phyloP scores from a whole-genome alignment of 805 yeast genomes.

The Lachancea waltii region DNA sequence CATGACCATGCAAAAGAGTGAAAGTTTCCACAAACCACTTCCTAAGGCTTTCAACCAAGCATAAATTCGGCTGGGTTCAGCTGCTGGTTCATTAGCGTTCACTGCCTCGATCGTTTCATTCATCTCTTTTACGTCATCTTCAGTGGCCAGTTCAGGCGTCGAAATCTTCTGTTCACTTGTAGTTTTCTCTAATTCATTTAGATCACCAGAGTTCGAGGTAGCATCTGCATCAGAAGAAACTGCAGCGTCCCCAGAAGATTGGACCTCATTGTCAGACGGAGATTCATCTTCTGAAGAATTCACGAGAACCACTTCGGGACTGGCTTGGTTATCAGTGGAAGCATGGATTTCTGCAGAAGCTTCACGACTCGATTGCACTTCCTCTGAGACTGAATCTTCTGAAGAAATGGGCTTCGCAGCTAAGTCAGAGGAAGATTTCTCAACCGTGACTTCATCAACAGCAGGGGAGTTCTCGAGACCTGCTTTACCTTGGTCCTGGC shows the following conservation, averaged over 20 bases:
- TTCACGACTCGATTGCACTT: no score
- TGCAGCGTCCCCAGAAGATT: no score
- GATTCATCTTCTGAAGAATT: no score
- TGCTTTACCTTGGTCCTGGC: slow-evolving; percentile 7
- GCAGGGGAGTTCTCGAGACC: neutral
- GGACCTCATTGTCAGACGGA: no score
- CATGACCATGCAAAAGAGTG: slow-evolving; percentile 34
- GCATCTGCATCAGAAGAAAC: slow-evolving; percentile 11
- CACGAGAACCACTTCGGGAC: no score
- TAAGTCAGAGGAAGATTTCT: no score
- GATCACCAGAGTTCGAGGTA: slow-evolving; percentile 6
- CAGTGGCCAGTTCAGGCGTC: slow-evolving; percentile 18
- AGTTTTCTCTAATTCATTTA: slow-evolving; percentile 8
- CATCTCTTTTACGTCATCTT: slow-evolving; percentile 15
- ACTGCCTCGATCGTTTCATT: slow-evolving; percentile 1
- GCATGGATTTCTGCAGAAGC: no score
- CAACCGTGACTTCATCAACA: no score
- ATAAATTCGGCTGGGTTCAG: slow-evolving; percentile 8
- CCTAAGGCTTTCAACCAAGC: neutral
- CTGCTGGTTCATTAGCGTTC: slow-evolving; percentile 12
- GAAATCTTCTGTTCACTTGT: slow-evolving; percentile 3
- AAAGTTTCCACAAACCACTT: slow-evolving; percentile 18
- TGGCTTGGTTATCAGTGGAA: no score
- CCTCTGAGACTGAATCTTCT: no score
- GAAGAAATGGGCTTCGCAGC: no score